Base-by-base conservation (phyloP, 345 rosid genomes). In the Anacardium occidentale region DNA sequence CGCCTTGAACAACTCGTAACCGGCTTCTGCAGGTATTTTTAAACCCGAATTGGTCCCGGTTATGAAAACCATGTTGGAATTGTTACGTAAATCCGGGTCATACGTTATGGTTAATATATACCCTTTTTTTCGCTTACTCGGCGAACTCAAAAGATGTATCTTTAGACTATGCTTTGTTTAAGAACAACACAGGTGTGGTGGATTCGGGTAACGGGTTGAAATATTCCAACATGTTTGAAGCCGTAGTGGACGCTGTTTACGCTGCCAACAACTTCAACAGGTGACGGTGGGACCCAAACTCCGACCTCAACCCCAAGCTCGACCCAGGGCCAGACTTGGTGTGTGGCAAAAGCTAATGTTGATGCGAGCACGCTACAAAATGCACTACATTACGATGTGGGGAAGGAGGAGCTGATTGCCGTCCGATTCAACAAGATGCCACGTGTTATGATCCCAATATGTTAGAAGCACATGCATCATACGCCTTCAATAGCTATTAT, bases 381-480 rank as follows among this genome's bases (percentile, higher is more conserved):
- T 5, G 96, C 82, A 34, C 76, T 92, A 12, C 90, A 92, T 74
- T 94, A 81, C 64, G 94, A 7, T 92, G 98, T 22, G 97, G 98
- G 0, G 88, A 90, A 76, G 98, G 98, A 66, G 92, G 87, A 8
- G 98, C 98, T 48, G 98, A 92, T 37, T 94, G 98, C 84, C 80
- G 82, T 26, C 86, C 92, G 76, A 92, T 94, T 61, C 98, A 94
- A 42, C 77, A 76, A 0, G 96, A 89, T 18, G 83, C 93, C 61
- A 78, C 88, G 76, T 94, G 98, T 66, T 90, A 79, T 14, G 22
- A 74, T 62, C 97, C 98, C 1, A 80, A 87, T 58, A 76, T 89
- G 1, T 53, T 90, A 0, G 90, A 74, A 65, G 92, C 98, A 0
- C 98, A 94, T 66, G 95, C 98, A 5, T 89, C 98, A 26, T 94